Base-by-base conservation (phyloP, 2,329 filamentous ascomycete species). In the Geosmithia morbida region DNA sequence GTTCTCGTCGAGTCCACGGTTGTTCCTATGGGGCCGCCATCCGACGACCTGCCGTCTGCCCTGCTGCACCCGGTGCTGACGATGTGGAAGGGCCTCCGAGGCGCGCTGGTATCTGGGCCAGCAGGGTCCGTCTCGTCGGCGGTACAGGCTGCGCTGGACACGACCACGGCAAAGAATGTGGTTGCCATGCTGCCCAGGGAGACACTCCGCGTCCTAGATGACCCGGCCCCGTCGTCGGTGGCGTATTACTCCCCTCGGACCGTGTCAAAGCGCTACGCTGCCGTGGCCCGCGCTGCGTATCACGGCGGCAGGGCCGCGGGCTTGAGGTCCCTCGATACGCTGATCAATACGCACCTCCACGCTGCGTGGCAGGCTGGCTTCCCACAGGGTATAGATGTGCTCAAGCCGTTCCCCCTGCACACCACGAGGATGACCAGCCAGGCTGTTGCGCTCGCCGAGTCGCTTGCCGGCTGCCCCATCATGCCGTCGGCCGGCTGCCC, bases 291-390 rank as follows among this genome's bases (percentile, higher is more conserved):
- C 20, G 72, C 67, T 2, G 69, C 26, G 16, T 20, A 6, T 11
- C 20, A 71, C 33, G 68, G 72, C 48, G 73, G 73, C 14, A 11
- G 11, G 10, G 73, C 76, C 29, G 68, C 72, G 43, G 86, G 83
- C 2, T 69, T 90, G 20, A 65, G 66, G 47, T 69, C 74, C 46
- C 75, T 97, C 33, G 83, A 83, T 49, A 68, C 76, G 43, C 74
- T 97, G 50, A 85, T 96, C 59, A 89, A 85, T 57, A 75, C 82
- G 2, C 92, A 97, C 61, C 72, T 97, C 3, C 89, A 96, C 60
- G 74, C 75, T 47, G 84, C 81, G 11, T 97, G 92, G 78, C 87
- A 94, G 58, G 85, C 83, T 55, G 72, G 72, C 19, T 94, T 92
- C 62, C 69, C 77, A 1, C 72, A 75, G 40, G 90, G 92, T 29